These are phyloP conservation scores for Fusarium kyushuense DNA, from an alignment of 2,329 filamentous ascomycete species.

Conservation along the genomic window DNA sequence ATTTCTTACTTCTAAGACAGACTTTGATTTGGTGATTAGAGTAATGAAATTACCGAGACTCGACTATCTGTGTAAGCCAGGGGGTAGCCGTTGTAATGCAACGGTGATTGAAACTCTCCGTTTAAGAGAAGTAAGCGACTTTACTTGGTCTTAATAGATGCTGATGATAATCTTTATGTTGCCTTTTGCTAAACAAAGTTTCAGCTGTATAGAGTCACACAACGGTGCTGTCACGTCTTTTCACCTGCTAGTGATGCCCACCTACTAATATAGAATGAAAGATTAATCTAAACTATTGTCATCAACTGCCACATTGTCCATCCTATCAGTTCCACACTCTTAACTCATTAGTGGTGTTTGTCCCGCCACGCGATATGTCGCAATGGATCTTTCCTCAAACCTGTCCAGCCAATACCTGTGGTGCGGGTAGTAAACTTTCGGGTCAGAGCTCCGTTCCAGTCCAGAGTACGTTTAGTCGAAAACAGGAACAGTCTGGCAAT, in stretches of 20 bases:
- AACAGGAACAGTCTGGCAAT: constrained; percentile 15
- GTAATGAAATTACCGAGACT: neutral
- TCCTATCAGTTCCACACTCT: neutral
- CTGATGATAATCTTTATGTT: neutral
- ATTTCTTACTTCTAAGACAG: neutral
- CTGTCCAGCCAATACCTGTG: neutral
- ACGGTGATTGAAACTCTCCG: neutral
- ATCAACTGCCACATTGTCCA: neutral
- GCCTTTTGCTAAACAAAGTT: neutral
- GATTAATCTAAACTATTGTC: neutral
- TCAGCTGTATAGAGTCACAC: neutral
- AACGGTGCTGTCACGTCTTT: neutral
- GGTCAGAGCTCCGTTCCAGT: constrained; percentile 27
- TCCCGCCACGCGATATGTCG: neutral
- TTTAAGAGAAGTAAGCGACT: neutral
- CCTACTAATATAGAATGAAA: neutral
- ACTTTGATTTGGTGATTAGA: neutral
- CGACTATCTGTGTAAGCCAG: neutral
- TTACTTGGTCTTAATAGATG: neutral
- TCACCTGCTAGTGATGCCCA: neutral
- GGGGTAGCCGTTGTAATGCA: neutral
- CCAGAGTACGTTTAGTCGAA: neutral
- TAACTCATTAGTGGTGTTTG: neutral
- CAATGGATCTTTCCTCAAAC: neutral
- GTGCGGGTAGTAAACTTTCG: constrained; percentile 1